Evolutionary conservation across 345 rosid species (phyloP).

Genomic region (Bruguiera gymnorhiza): DNA sequence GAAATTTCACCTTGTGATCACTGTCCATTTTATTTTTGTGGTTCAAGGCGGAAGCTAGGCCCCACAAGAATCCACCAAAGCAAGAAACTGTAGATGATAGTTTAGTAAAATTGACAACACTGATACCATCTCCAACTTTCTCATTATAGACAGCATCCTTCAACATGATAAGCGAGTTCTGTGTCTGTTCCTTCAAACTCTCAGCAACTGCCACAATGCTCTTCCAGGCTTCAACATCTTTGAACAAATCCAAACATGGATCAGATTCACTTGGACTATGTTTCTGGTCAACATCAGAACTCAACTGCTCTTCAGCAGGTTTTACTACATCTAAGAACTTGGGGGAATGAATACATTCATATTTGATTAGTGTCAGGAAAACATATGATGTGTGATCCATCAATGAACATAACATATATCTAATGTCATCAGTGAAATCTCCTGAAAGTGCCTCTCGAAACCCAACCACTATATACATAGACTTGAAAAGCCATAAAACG

Average conservation of each 20-base stretch:
- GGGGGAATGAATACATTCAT: conserved; percentile 37
- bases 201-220: conserved; percentile 39
- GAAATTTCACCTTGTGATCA: conserved; percentile 33
- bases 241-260: conserved; percentile 24
- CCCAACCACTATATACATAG: conserved; percentile 42
- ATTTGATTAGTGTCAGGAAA: conserved; percentile 47
- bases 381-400: conserved; percentile 79
- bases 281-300: conserved; percentile 26
- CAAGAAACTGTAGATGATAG: conserved; percentile 54
- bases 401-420: conserved; percentile 45
- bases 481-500: conserved; percentile 71
- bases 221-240: conserved; percentile 41
- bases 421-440: conserved; percentile 21
- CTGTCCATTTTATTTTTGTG: conserved; percentile 31
- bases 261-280: conserved; percentile 15
- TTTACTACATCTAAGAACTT: conserved; percentile 14
- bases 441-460: conserved; percentile 28
- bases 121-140: conserved; percentile 23
- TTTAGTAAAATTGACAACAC: conserved; percentile 40
- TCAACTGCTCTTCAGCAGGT: conserved; percentile 24
- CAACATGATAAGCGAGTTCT: conserved; percentile 38
- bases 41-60: conserved; percentile 58
- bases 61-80: conserved; percentile 81
- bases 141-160: conserved; percentile 35
- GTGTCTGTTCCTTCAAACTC: conserved; percentile 55